phyloP scores from a whole-genome alignment of 805 yeast genomes.

The Jamesozyma rosinii region DNA sequence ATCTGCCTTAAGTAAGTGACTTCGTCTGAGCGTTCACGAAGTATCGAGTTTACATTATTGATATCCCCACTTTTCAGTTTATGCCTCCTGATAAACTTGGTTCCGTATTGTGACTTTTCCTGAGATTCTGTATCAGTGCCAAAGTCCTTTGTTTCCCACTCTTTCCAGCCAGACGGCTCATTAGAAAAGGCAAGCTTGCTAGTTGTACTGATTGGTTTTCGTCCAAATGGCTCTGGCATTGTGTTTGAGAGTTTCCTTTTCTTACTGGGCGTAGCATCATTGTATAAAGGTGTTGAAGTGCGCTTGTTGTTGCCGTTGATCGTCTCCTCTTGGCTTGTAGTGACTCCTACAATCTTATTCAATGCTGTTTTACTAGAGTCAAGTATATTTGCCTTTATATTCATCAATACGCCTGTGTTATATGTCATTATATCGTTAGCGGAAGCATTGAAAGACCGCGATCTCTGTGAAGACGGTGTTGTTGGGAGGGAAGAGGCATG shows the following conservation, averaged over 20 bases:
- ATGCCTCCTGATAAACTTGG: conserved; percentile 25
- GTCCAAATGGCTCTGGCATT: not conserved
- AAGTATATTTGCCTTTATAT: not conserved
- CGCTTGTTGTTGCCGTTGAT: not conserved
- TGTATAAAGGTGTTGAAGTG: not conserved
- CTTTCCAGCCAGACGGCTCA: conserved; percentile 28
- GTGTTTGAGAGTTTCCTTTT: conserved; percentile 1
- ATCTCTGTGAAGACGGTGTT: not conserved
- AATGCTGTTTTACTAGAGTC: conserved; percentile 1
- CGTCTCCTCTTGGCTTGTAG: not conserved
- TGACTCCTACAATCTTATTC: not conserved
- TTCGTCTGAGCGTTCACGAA: conserved; percentile 21
- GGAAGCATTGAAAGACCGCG: not conserved
- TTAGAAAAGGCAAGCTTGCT: conserved; percentile 7
- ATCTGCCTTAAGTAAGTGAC: conserved; percentile 27
- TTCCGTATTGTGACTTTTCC: conserved; percentile 29
- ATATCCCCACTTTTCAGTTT: conserved; percentile 4
- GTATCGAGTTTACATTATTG: conserved; percentile 8
- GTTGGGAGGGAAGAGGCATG: not conserved
- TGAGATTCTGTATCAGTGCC: not conserved
- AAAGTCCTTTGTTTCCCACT: conserved; percentile 27
- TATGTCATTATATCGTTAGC: not conserved
- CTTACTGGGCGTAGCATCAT: not conserved
- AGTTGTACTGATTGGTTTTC: not conserved
- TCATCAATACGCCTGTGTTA: conserved; percentile 2